Conservation (phyloP, 106 monocot genomes). For the Apostasia shenzhenica region DNA sequence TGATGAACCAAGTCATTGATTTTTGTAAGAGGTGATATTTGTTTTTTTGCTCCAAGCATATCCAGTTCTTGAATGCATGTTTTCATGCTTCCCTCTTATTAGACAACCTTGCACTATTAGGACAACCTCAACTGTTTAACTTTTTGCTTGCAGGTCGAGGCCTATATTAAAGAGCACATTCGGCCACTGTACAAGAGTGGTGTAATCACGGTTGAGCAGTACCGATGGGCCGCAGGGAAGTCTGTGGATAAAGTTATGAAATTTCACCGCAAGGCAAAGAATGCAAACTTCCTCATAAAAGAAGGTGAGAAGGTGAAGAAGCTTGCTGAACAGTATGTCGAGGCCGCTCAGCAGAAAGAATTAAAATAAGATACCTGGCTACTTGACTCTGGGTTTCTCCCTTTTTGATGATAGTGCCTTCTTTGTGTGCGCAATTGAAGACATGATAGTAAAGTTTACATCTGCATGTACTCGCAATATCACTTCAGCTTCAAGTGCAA, state of each 20-base stretch:
- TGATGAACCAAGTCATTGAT: too few relatives aligned
- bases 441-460: too few relatives aligned
- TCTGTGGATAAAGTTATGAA: conserved; percentile 81
- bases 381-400: neutral
- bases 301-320: conserved; percentile 91
- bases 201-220: conserved; percentile 71
- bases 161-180: conserved; percentile 85
- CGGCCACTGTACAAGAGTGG: conserved; percentile 90
- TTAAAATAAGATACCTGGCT: neutral
- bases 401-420: neutral
- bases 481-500: too few relatives aligned
- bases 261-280: conserved; percentile 69
- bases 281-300: conserved; percentile 86
- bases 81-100: too few relatives aligned
- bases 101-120: neutral
- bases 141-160: conserved; percentile 56
- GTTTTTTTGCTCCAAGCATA: too few relatives aligned
- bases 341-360: conserved; percentile 57
- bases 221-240: conserved; percentile 74
- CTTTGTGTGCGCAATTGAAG: too few relatives aligned
- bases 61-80: too few relatives aligned
- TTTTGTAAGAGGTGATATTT: too few relatives aligned
- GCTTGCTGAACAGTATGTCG: conserved; percentile 76
- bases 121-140: neutral
- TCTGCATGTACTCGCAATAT: too few relatives aligned